Conservation (phyloP, 331 rosid species). For the Malus hybrid region DNA sequence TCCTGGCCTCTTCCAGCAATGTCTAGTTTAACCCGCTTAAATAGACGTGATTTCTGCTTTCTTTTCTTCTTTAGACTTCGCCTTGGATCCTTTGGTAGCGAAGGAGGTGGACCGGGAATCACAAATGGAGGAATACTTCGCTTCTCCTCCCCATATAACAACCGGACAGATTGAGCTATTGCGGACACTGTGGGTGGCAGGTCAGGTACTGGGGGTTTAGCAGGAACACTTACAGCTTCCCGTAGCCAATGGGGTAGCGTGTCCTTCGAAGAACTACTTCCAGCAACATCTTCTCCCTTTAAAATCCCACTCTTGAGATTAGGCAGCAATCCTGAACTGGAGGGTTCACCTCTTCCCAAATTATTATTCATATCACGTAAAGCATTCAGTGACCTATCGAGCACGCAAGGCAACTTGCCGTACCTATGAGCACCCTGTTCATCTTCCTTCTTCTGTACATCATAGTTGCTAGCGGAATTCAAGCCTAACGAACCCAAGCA, state of each 20-base stretch:
- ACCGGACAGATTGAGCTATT: constrained; percentile 82
- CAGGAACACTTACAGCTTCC: constrained; percentile 73
- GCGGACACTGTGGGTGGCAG: constrained; percentile 92
- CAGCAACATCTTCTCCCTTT: constrained; percentile 51
- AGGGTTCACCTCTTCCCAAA: constrained; percentile 51
- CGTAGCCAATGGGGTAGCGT: constrained; percentile 98
- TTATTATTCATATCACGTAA: constrained; percentile 31
- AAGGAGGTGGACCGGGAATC: constrained; percentile 85
- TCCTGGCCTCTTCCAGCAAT: constrained; percentile 32
- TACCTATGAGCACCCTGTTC: constrained; percentile 37
- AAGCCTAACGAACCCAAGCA: constrained; percentile 61
- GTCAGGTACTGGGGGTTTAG: constrained; percentile 62
- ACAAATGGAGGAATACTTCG: constrained; percentile 86
- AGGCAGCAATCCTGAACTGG: constrained; percentile 37
- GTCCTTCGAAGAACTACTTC: constrained; percentile 63
- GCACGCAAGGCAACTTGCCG: constrained; percentile 63
- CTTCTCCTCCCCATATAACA: constrained; percentile 79
- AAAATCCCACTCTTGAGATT: constrained; percentile 40
- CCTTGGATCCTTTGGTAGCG: constrained; percentile 88
- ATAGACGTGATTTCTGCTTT: constrained; percentile 43
- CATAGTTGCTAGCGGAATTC: constrained; percentile 45
- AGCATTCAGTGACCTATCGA: constrained; percentile 53
- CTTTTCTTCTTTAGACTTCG: constrained; percentile 56
- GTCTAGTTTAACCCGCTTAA: constrained; percentile 34
- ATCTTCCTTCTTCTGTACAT: constrained; percentile 44